Evolutionary conservation across 2,329 filamentous ascomycete genomes (phyloP), one percentile per base, ranked within the genome.

Genomic region (Diplodia intermedia): DNA sequence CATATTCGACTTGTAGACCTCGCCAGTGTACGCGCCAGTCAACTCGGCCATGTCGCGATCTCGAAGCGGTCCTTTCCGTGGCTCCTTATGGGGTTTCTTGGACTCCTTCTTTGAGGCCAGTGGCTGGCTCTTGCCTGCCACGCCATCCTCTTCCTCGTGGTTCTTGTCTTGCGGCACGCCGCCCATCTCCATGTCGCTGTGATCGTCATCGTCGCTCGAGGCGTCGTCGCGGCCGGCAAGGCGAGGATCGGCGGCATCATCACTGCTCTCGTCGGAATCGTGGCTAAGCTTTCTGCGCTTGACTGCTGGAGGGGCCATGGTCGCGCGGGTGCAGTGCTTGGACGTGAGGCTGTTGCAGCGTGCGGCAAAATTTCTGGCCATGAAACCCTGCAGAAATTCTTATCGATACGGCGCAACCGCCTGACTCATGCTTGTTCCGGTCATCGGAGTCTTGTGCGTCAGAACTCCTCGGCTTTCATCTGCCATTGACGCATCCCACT

Each of bases 1-100:
- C 68, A 90, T 80, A 74, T 84, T 89, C 53, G 87, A 89, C 74
- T 89, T 89, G 81, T 86, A 89, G n/a, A 85, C 82, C 57, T 86
- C 86, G 38, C 81, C 82, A 23, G 78, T 80, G 74, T 83, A 85
- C 31, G 80, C 76, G 63, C 79, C 80, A 23, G 67, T 66, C 49
- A 65, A 49, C 26, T 47, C 71, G 67, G 47, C 74, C 74, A 60
- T 71, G 70, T 69, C 72, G 38, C 61, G 26, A 63, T 67, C 38
- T 23, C 55, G 57, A 49, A 57, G 50, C 40, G 60, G 40, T 26
- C 31, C 47, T 36, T 66, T 60, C 38, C 68, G 62, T 23, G n/a
- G 20, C 18, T 66, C 62, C 23, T 66, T 66, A 18, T 66, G 31
- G 43, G 65, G n/a, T 23, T 62, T 53, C 26, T 60, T 73, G 73